Conservation (phyloP, 345 rosid genomes). For the Corymbia maculata region DNA sequence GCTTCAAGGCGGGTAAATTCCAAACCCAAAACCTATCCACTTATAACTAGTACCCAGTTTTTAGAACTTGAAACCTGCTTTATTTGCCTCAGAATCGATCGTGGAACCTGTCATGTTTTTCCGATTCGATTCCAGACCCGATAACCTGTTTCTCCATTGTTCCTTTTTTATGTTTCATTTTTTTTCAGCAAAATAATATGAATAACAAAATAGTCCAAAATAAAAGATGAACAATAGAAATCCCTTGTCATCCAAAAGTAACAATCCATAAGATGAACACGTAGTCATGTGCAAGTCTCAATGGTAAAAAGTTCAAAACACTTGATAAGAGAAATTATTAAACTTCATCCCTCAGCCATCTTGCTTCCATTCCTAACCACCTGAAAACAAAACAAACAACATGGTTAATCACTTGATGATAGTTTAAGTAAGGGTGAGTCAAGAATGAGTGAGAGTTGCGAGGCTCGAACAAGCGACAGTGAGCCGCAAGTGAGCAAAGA, state of each 20-base stretch:
- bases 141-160: not conserved
- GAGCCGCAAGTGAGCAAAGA: not conserved
- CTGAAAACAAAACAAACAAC: not conserved
- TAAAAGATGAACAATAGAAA: not conserved
- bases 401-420: not conserved
- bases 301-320: too few relatives aligned
- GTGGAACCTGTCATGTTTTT: fast-evolving
- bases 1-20: fast-evolving
- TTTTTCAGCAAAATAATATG: not conserved
- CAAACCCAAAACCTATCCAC: not conserved
- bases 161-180: not conserved
- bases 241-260: fast-evolving
- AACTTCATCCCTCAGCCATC: not conserved
- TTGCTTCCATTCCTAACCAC: not conserved
- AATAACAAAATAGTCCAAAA: too few relatives aligned
- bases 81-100: fast-evolving
- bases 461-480: not conserved
- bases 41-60: too few relatives aligned
- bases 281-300: not conserved
- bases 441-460: fast-evolving
- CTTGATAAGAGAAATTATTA: not conserved
- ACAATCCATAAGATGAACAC: not conserved
- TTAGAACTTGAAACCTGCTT: fast-evolving
- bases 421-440: not conserved
- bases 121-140: fast-evolving